Percentiles rank a stretch among this genome's conserved stretches.
Evolutionary conservation across 164 flowering plant genomes (phyloP).

Genomic region (Buxus sempervirens): DNA sequence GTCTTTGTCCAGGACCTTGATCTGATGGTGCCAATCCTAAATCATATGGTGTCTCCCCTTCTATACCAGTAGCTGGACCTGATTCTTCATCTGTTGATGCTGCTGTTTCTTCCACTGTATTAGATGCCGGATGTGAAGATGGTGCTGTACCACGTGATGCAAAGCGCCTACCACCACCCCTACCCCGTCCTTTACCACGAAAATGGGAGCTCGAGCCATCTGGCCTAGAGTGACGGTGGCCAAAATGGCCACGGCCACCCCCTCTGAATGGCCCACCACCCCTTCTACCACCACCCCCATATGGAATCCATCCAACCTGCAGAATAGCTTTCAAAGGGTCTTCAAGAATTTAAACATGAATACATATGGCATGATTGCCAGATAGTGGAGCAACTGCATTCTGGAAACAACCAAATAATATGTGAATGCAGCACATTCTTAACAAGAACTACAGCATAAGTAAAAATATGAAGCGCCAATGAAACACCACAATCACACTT

Average conservation of each 20-base stretch:
- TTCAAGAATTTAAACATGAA: conserved; percentile 5
- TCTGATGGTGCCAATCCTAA: conserved; percentile 1
- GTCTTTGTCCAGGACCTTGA: conserved; percentile 9
- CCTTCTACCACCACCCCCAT: conserved; percentile 40
- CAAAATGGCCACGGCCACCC: conserved; percentile 27
- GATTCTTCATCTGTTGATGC: conserved; percentile 3
- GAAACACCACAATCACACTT: not conserved
- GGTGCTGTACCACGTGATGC: conserved; percentile 16
- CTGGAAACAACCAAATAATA: not conserved
- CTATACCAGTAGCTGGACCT: not conserved
- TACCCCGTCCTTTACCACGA: conserved; percentile 39
- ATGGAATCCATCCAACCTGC: conserved; percentile 39
- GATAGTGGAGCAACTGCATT: not conserved
- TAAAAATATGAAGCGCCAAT: not conserved
- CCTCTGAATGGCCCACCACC: conserved; percentile 38
- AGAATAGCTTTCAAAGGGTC: conserved; percentile 19
- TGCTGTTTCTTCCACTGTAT: conserved; percentile 5
- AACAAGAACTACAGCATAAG: not conserved
- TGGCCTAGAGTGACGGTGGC: conserved; percentile 19
- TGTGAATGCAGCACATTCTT: not conserved
- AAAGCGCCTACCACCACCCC: conserved; percentile 30
- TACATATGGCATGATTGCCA: not conserved
- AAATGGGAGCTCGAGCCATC: conserved; percentile 23
- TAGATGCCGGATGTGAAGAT: conserved; percentile 13
- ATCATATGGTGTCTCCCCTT: conserved; percentile 5